Base-by-base conservation (phyloP, 495 filamentous ascomycete species). In the Thozetella sp. region DNA sequence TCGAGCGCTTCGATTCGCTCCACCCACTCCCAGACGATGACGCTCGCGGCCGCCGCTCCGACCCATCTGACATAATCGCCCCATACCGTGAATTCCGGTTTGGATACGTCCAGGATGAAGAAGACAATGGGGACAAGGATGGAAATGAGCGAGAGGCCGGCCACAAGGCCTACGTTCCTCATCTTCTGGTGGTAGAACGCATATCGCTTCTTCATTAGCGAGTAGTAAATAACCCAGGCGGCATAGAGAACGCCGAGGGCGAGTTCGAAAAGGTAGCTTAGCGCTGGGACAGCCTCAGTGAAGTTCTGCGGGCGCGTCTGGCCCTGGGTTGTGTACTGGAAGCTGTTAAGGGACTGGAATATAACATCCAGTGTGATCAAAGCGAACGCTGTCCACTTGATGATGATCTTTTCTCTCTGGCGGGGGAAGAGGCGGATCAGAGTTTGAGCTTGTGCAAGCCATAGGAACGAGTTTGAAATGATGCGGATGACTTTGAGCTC, bases 1-100 rank as follows among this genome's bases (percentile, higher is more conserved):
- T 99, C 95, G 52, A 99, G 75, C 0, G 93, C 93, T 71, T 99
- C 95, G 55, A 99, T 99, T n/a, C 96, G 84, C 71, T 99, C 95
- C 19, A 99, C 95, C 95, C 95, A 99, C 72, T 99, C 95, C 95
- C 95, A 99, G 1, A 99, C 95, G 17, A 98, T 90, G 20, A 97
- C 95, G 75, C 93, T 97, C 9, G 95, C 96, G 1, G 93, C 93
- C 0, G 93, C 93, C 1, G 96, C 95, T 26, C 95, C 96, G 46
- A 98, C 96, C 95, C 96, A 99, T 65, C 95, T 80, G 54, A 98
- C 92, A 67, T 97, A 99, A 61, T 96, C 95, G 65, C 95, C 96
- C 95, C 95, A 99, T 17, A 92, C 93, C 25, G 91, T 92, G 51
- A 97, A 87, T 51, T 90, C 86, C 11, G 92, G 89, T 63, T 93